Evolutionary conservation across 164 flowering plant species (phyloP), one percentile per base, ranked within the genome.

Genomic region (Sextonia rubra): DNA sequence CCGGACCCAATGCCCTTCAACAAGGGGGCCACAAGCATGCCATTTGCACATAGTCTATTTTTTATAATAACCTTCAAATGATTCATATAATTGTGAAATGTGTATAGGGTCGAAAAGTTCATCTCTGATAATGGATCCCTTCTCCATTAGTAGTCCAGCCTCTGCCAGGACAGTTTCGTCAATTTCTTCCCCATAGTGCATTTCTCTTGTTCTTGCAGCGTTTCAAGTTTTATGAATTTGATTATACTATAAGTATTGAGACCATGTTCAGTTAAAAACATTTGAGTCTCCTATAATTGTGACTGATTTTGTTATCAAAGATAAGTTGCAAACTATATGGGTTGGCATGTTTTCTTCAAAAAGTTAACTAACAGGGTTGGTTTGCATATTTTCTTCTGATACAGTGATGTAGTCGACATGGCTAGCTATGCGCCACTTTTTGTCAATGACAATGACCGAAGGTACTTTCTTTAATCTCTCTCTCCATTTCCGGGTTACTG

Each of bases 351-450:
- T 81, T 32, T 76, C 63, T 73, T 76, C 32, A 2, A 37, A 37
- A 37, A 12, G 24, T 44, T 44, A n/a, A n/a, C 52, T 37, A 23
- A 66, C 1, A 66, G n/a, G 24, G 22, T 66, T 8, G n/a, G 29
- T 44, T 71, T 66, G 8, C 24, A n/a, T 60, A 25, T 69, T 81
- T 32, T 76, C 63, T 73, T 76, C 47, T 18, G 22, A 73, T 83
- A 79, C 94, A 96, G 99, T 83, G 99, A 96, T 82, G 60, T 86
- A 62, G 87, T 96, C 67, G 82, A 83, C 65, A 88, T 96, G 97
- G 98, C 92, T 68, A 91, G 98, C 77, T 91, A 93, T 80, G 99
- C 99, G 47, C 99, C 99, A 12, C 93, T 96, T 70, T 93, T 96
- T 80, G 91, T 90, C 61, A 88, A 96, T 74, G 60, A 70, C 71